These are phyloP conservation scores for Biscutella laevigata DNA, from an alignment of 441 rosid genomes.

Conservation along the genomic window DNA sequence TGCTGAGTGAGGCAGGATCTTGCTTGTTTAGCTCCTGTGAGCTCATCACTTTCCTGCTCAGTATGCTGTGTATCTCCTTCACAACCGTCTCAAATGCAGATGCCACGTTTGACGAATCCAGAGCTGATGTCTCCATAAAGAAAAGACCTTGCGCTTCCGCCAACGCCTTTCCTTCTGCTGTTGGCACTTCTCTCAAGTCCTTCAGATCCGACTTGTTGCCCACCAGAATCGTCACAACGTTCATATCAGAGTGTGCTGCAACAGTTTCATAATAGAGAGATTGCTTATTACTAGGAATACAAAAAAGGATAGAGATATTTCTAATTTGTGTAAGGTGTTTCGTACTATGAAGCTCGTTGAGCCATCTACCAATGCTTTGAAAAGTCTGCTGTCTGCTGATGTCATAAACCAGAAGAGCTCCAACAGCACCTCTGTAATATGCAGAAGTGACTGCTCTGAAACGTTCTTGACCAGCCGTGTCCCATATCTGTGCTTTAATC, in stretches of 20 bases:
- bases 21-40: slow-evolving; percentile 68
- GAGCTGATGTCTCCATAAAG: slow-evolving; percentile 70
- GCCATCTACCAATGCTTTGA: slow-evolving; percentile 67
- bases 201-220: slow-evolving; percentile 69
- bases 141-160: slow-evolving; percentile 63
- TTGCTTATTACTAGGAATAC: neutral
- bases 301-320: neutral
- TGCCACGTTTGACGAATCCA: slow-evolving; percentile 60
- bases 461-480: slow-evolving; percentile 77
- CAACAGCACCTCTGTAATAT: slow-evolving; percentile 69
- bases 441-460: slow-evolving; percentile 75
- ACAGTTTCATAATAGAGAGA: slow-evolving; percentile 13
- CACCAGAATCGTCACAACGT: slow-evolving; percentile 59
- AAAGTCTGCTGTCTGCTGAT: slow-evolving; percentile 68
- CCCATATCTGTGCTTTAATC: slow-evolving; percentile 73
- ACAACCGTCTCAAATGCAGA: slow-evolving; percentile 67
- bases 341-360: slow-evolving; percentile 76
- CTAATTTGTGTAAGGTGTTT: neutral
- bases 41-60: slow-evolving; percentile 84
- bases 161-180: slow-evolving; percentile 54
- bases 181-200: slow-evolving; percentile 61
- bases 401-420: too few species aligned
- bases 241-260: slow-evolving; percentile 77
- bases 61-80: slow-evolving; percentile 62
- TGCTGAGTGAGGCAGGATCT: slow-evolving; percentile 48